Evolutionary conservation across 352 stramenopile species (phyloP).

Genomic region (Aphanomyces stellatus): DNA sequence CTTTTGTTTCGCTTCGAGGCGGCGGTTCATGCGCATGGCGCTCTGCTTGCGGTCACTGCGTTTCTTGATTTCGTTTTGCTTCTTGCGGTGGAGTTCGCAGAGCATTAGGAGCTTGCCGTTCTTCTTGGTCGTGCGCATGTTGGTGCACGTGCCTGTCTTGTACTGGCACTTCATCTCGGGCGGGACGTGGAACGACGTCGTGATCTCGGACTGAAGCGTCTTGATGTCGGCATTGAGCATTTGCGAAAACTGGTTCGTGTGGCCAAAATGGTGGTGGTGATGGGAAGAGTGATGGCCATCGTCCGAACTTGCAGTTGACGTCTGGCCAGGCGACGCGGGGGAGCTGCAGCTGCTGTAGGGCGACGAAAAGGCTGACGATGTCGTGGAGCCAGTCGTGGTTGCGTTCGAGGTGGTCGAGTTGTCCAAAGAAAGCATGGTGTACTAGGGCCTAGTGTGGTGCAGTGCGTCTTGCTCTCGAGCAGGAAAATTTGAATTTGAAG

Average conservation of each 20-base stretch:
- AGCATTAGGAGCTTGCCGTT: slow-evolving; percentile 67
- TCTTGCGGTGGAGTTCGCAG: slow-evolving; percentile 70
- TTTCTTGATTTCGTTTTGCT: slow-evolving; percentile 84
- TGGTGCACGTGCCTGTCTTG: slow-evolving; percentile 71
- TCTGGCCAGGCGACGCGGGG: neutral
- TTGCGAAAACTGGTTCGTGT: neutral
- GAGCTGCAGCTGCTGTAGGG: neutral
- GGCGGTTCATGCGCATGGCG: slow-evolving; percentile 16
- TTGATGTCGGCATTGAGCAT: neutral
- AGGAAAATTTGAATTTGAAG: neutral
- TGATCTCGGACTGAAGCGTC: neutral
- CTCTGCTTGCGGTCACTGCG: slow-evolving; percentile 40
- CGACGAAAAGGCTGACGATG: neutral
- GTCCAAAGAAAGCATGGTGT: neutral
- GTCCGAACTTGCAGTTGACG: neutral
- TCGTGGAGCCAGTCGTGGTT: no score
- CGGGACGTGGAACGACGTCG: neutral
- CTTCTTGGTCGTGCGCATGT: slow-evolving; percentile 58
- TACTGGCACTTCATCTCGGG: slow-evolving; percentile 44
- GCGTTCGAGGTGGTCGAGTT: neutral
- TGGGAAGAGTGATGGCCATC: neutral
- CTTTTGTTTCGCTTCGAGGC: slow-evolving; percentile 17
- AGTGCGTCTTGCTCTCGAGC: neutral
- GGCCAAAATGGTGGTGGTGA: neutral
- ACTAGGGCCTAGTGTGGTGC: neutral